A percentile compares a stretch with the other conserved stretches of the same genome.
Evolutionary conservation across 352 stramenopile genomes (phyloP).

Genomic region (Pythium grandisporangium): DNA sequence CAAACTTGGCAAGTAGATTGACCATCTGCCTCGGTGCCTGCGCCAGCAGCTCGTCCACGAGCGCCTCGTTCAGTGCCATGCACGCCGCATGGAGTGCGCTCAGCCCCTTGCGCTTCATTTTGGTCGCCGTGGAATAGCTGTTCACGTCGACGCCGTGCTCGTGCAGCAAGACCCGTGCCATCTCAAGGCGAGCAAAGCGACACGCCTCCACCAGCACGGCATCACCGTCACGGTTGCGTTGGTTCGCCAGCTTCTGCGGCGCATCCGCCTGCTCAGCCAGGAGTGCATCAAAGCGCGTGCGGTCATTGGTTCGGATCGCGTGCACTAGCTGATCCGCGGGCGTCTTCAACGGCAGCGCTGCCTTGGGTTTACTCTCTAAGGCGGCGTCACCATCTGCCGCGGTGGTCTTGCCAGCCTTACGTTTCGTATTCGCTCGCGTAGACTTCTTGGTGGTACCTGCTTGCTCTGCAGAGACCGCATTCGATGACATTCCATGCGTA

Average conservation of each 20-base stretch:
- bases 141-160: conserved; percentile 28
- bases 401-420: neutral
- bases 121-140: conserved; percentile 18
- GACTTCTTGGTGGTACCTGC: conserved; percentile 1
- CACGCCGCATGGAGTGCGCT: conserved; percentile 41
- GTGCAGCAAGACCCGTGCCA: conserved; percentile 21
- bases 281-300: conserved; percentile 11
- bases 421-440: neutral
- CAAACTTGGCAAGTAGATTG: conserved; percentile 17
- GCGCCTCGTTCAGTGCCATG: conserved; percentile 30
- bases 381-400: no score
- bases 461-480: neutral
- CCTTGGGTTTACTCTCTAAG: no score
- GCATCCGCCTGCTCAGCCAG: conserved; percentile 13
- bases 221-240: conserved; percentile 24
- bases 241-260: conserved; percentile 26
- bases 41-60: conserved; percentile 39
- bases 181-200: conserved; percentile 36
- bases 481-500: neutral
- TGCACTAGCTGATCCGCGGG: conserved; percentile 17
- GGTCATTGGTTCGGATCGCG: conserved; percentile 18
- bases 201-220: conserved; percentile 40
- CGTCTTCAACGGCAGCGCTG: neutral
- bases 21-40: conserved; percentile 2
- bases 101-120: conserved; percentile 23